Conservation (phyloP, 2,329 filamentous ascomycete species). For the Botrytis porri region DNA sequence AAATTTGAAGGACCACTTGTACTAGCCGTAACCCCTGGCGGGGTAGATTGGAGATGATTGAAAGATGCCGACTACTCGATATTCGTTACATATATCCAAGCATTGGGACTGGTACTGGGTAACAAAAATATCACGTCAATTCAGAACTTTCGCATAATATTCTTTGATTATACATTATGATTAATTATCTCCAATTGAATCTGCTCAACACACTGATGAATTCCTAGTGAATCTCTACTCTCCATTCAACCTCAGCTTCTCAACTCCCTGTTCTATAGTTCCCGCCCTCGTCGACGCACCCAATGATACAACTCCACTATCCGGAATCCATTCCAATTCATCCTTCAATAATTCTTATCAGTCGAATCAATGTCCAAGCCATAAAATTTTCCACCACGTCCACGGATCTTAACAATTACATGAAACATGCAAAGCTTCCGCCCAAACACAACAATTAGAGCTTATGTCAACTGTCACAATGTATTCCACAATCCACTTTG, state of each 20-base stretch:
- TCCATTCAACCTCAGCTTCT: neutral
- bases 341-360: neutral
- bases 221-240: neutral
- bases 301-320: neutral
- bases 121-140: rapidly evolving
- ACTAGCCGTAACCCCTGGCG: constrained; percentile 68
- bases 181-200: neutral
- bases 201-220: neutral
- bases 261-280: neutral
- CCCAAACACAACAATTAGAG: neutral
- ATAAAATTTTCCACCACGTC: neutral
- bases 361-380: neutral
- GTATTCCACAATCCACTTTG: neutral
- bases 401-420: neutral
- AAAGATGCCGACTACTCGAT: neutral
- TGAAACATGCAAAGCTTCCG: neutral
- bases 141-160: neutral
- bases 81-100: neutral
- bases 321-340: neutral
- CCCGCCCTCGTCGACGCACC: no score
- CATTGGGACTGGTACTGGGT: neutral
- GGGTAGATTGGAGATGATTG: constrained; percentile 45
- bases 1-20: constrained; percentile 73
- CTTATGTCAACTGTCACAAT: neutral
- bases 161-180: neutral